phyloP scores from a whole-genome alignment of 495 filamentous ascomycete species.

The Penicilliopsis zonata region DNA sequence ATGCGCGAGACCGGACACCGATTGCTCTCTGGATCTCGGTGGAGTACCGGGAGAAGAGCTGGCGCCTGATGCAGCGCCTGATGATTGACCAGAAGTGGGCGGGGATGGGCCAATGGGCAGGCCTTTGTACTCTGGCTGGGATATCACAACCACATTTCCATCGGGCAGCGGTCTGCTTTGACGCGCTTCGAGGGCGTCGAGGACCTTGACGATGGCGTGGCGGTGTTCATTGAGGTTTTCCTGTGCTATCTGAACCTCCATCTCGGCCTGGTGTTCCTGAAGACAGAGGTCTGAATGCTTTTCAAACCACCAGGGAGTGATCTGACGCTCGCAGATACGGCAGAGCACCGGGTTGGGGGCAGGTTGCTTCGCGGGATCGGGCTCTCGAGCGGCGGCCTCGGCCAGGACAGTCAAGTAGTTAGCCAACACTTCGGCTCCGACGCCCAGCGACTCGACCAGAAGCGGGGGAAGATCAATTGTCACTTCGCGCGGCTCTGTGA shows the following conservation, averaged over 20 bases:
- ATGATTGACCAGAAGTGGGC: constrained; percentile 37
- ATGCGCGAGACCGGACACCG: constrained; percentile 59
- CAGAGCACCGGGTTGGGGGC: constrained; percentile 84
- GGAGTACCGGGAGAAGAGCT: constrained; percentile 58
- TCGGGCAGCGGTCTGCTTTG: constrained; percentile 51
- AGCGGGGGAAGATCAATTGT: constrained; percentile 86
- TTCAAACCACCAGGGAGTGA: constrained; percentile 99
- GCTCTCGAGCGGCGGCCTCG: constrained; percentile 74
- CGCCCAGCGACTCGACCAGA: constrained; percentile 88
- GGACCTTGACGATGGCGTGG: constrained; percentile 86
- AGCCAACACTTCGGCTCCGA: constrained; percentile 88
- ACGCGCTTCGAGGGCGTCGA: constrained; percentile 82
- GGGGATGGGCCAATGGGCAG: constrained; percentile 67
- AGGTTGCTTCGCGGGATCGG: constrained; percentile 76
- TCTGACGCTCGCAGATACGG: constrained; percentile 94
- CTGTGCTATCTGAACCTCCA: constrained; percentile 92
- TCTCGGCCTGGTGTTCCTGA: constrained; percentile 91
- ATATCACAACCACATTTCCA: constrained; percentile 39
- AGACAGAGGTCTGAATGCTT: constrained; percentile 95
- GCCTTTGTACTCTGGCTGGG: constrained; percentile 82
- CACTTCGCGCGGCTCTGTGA: constrained; percentile 74
- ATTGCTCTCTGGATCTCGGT: constrained; percentile 69
- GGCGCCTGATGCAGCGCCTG: constrained; percentile 48
- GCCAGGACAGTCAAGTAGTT: constrained; percentile 84
- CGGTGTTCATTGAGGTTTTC: constrained; percentile 90